Conservation (phyloP, 2,329 filamentous ascomycete genomes). For the Arthrobotrys entomopaga region DNA sequence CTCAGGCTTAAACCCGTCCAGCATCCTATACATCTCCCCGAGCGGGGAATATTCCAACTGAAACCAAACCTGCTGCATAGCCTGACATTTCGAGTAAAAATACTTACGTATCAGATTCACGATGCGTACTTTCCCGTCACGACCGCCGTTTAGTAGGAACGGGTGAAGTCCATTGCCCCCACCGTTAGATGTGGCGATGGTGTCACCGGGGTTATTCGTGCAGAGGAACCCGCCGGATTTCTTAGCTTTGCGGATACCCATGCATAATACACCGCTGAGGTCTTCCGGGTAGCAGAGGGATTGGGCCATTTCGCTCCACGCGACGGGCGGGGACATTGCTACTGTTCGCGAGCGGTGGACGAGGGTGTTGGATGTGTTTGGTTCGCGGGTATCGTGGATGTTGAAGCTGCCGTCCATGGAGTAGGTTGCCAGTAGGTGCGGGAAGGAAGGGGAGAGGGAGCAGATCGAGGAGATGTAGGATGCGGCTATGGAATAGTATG, state of each 20-base stretch:
- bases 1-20: conserved; percentile 59
- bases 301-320: conserved; percentile 53
- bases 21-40: conserved; percentile 57
- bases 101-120: conserved; percentile 64
- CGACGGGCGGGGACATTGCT: conserved; percentile 48
- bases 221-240: conserved; percentile 51
- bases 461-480: conserved; percentile 65
- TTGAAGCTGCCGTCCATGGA: conserved; percentile 65
- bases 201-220: conserved; percentile 50
- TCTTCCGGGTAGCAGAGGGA: conserved; percentile 56
- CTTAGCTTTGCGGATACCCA: conserved; percentile 49
- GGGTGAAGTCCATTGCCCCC: conserved; percentile 64
- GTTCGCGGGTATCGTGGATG: conserved; percentile 65
- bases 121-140: conserved; percentile 64
- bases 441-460: conserved; percentile 65
- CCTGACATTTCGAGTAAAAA: conserved; percentile 62
- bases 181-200: conserved; percentile 60
- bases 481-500: conserved; percentile 63
- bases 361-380: conserved; percentile 62
- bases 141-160: conserved; percentile 63
- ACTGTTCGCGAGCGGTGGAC: conserved; percentile 45
- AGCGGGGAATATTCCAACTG: conserved; percentile 63
- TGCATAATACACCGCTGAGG: conserved; percentile 61
- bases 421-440: conserved; percentile 64
- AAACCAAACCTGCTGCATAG: conserved; percentile 67